phyloP scores from a whole-genome alignment of 257 asterid species.

The Solanum arcanum region DNA sequence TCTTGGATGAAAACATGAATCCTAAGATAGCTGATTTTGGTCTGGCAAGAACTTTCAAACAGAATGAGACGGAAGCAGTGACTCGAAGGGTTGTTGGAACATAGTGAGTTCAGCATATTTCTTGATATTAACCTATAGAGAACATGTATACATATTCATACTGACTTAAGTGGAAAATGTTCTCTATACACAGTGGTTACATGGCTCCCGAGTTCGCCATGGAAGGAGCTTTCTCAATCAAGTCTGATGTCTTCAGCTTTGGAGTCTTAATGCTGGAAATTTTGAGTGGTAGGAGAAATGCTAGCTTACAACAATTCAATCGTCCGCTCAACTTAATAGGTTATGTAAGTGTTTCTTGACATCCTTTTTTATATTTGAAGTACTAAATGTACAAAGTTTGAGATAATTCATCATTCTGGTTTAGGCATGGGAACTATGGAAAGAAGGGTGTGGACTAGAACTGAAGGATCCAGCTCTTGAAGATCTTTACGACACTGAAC shows the following conservation, averaged over 20 bases:
- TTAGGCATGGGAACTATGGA: constrained; percentile 51
- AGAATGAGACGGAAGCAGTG: constrained; percentile 28
- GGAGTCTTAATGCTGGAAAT: constrained; percentile 48
- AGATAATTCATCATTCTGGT: not conserved
- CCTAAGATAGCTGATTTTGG: constrained; percentile 69
- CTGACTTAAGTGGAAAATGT: not conserved
- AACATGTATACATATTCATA: not conserved
- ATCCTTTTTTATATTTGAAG: not conserved
- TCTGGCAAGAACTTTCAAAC: constrained; percentile 46
- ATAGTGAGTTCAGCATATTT: constrained; percentile 22
- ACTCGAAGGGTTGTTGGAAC: constrained; percentile 48
- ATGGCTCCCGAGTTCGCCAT: constrained; percentile 69
- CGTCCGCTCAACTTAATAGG: constrained; percentile 47
- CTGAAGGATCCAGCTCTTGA: constrained; percentile 27
- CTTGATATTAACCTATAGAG: not conserved
- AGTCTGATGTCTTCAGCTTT: constrained; percentile 57
- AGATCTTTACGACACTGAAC: constrained; percentile 13
- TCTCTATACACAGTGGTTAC: constrained; percentile 30
- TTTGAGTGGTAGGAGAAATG: constrained; percentile 43
- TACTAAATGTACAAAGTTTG: not conserved
- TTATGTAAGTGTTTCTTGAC: constrained; percentile 25
- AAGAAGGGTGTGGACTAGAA: constrained; percentile 15
- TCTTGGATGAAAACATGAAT: constrained; percentile 27
- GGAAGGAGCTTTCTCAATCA: constrained; percentile 52
- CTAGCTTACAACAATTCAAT: constrained; percentile 24